Evolutionary conservation across 305 asterid species (phyloP), one percentile per base, ranked within the genome.

Genomic region (Fraxinus albicans): DNA sequence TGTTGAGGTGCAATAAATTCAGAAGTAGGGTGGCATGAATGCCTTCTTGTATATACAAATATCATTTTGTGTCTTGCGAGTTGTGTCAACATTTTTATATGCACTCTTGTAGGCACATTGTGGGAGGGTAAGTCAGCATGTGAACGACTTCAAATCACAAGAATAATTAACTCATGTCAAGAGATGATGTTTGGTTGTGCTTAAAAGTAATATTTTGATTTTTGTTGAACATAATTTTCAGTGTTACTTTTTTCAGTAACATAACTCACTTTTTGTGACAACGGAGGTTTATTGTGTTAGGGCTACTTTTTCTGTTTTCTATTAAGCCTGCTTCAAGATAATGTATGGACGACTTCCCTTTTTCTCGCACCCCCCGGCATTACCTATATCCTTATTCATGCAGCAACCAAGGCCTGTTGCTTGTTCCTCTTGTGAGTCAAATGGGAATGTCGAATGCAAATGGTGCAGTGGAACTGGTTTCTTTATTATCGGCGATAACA

Each of bases 381-480:
- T 55, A 73, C 73, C 27, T 60, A 65, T 55, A 65, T 42, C 70
- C 53, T 77, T 50, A 47, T 80, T 73, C 29, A 21, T 89, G 77
- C 92, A 96, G 98, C 98, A 93, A 94, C 98, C 99, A 35, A 89
- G 85, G 83, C 99, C 98, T 3, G 90, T 96, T 83, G 89, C 85
- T 76, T 96, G 99, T 83, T 86, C 95, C 31, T 90, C 97, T 9
- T 96, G 99, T 73, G 85, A 91, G 44, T 90, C 98, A 42, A 88
- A 90, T 82, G 98, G 99, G 25, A 85, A 88, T 76, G 93, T 91
- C 2, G 99, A 96, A 72, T 96, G 99, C 91, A 90, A 91, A 84
- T 94, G 99, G 99, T 96, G 99, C 35, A 87, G 90, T 23, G 99
- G 99, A 75, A 96, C 99, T 6, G 99, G 99, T 76, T 96, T 96